These are phyloP conservation scores for Takakia lepidozioides DNA, from an alignment of 225 moss, liverwort and hornwort species.

Conservation along the genomic window DNA sequence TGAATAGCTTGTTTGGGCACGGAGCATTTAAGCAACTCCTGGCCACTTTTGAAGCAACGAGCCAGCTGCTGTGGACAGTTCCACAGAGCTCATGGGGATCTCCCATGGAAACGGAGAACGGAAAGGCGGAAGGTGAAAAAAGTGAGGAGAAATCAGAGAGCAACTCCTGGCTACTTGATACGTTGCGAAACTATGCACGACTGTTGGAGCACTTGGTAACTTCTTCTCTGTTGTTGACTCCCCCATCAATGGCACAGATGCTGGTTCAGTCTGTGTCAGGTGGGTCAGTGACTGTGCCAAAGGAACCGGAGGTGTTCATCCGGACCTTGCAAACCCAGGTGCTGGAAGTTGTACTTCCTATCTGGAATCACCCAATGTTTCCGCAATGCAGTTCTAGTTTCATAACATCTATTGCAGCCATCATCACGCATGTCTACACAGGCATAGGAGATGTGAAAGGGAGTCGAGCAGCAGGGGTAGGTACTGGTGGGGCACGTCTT, in stretches of 20 bases:
- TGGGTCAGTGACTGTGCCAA: conserved; percentile 56
- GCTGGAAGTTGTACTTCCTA: conserved; percentile 81
- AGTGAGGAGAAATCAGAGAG: conserved; percentile 61
- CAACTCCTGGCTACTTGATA: conserved; percentile 82
- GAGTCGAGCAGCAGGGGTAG: conserved; percentile 32
- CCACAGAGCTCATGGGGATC: conserved; percentile 60
- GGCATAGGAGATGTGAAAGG: conserved; percentile 75
- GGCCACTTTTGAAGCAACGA: conserved; percentile 73
- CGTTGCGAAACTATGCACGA: conserved; percentile 64
- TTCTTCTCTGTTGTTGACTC: conserved; percentile 65
- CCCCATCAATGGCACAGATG: conserved; percentile 76
- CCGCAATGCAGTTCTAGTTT: conserved; percentile 74
- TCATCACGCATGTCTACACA: conserved; percentile 76
- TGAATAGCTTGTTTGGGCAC: conserved; percentile 76
- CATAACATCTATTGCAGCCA: conserved; percentile 80
- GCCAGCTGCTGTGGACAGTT: conserved; percentile 79
- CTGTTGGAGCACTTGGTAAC: conserved; percentile 92
- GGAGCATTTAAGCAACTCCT: conserved; percentile 77
- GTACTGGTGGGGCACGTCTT: conserved; percentile 51
- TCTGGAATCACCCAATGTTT: conserved; percentile 91
- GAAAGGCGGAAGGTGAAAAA: conserved; percentile 57
- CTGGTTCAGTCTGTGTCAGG: conserved; percentile 75
- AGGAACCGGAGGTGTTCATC: conserved; percentile 78
- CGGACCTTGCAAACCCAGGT: conserved; percentile 79
- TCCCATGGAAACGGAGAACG: conserved; percentile 90